These are phyloP conservation scores for Cercospora sojina DNA, from an alignment of 2,329 filamentous ascomycete genomes.

Conservation along the genomic window DNA sequence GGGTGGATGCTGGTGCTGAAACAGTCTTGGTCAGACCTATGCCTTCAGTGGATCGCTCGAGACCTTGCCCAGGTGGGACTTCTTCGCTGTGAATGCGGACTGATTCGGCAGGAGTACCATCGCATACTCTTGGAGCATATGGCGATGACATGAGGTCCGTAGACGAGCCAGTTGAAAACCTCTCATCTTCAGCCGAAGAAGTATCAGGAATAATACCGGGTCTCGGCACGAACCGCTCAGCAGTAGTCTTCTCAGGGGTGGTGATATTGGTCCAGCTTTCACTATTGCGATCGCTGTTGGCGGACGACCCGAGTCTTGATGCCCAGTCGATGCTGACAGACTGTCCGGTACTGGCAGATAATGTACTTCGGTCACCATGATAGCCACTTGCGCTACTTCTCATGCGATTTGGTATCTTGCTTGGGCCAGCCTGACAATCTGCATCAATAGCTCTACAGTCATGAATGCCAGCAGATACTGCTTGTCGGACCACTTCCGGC, in stretches of 20 bases:
- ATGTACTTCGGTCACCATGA: neutral
- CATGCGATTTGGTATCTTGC: neutral
- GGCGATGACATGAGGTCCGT: neutral
- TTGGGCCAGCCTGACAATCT: neutral
- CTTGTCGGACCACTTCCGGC: neutral
- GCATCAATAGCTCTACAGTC: neutral
- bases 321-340: slow-evolving; percentile 5
- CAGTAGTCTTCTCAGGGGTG: slow-evolving; percentile 3
- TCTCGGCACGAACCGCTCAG: neutral
- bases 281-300: slow-evolving; percentile 1
- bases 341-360: neutral
- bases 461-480: neutral
- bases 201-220: slow-evolving; percentile 4
- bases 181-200: neutral
- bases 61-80: neutral
- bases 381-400: slow-evolving; percentile 1
- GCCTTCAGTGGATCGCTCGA: neutral
- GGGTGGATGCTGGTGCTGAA: neutral
- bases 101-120: neutral
- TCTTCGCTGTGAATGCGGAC: slow-evolving; percentile 3
- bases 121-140: neutral
- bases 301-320: neutral
- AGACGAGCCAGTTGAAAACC: neutral
- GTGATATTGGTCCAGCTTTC: neutral
- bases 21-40: neutral